phyloP scores from a whole-genome alignment of 805 yeast genomes.

The Candida pseudoglaebosa region DNA sequence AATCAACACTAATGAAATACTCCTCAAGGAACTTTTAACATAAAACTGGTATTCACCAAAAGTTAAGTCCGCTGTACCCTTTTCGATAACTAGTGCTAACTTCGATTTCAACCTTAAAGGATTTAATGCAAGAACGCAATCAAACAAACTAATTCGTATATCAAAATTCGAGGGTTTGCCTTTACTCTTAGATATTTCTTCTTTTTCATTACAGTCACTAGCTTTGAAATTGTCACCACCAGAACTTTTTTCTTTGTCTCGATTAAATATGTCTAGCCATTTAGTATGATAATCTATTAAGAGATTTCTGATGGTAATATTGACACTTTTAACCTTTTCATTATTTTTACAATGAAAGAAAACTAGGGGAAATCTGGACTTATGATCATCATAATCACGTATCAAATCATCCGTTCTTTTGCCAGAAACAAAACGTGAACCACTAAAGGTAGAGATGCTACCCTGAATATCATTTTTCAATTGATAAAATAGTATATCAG shows the following conservation, averaged over 20 bases:
- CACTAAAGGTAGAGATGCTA: conserved; percentile 13
- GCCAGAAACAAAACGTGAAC: not conserved
- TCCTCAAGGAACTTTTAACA: conserved; percentile 46
- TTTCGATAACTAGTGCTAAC: conserved; percentile 46
- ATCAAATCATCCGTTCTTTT: conserved; percentile 2
- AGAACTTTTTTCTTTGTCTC: conserved; percentile 8
- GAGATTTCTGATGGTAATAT: conserved; percentile 45
- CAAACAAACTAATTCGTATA: conserved; percentile 36
- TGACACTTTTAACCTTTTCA: conserved; percentile 32
- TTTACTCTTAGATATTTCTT: conserved; percentile 7
- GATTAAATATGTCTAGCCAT: conserved; percentile 47
- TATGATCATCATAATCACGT: not conserved
- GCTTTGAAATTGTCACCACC: conserved; percentile 3
- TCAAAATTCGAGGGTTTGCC: conserved; percentile 16
- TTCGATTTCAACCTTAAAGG: conserved; percentile 62
- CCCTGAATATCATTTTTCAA: conserved; percentile 22
- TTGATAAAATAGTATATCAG: conserved; percentile 16
- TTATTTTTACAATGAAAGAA: conserved; percentile 15
- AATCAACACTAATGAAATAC: conserved; percentile 50
- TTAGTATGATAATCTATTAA: conserved; percentile 55
- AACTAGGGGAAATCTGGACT: conserved; percentile 18
- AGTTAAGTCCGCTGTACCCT: conserved; percentile 51
- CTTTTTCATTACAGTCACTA: not conserved
- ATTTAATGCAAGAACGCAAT: conserved; percentile 56
- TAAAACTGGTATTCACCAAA: conserved; percentile 27